A percentile compares a stretch with the other conserved stretches of the same genome.
Conservation (phyloP, 768 basidiomycete species). For the Mycena venus region DNA sequence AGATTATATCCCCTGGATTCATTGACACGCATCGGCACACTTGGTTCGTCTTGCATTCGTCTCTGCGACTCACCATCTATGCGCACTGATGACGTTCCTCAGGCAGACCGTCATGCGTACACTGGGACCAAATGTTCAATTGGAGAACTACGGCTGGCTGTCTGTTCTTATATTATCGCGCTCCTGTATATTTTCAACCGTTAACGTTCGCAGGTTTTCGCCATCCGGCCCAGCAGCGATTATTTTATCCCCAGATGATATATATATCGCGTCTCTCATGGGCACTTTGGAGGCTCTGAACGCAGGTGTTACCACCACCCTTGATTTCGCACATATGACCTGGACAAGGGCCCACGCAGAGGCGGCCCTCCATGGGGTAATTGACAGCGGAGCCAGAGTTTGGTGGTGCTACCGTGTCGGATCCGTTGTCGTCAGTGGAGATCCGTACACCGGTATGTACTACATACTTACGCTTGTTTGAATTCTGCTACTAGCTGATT, state of each 20-base stretch:
- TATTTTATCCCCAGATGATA: constrained; percentile 21
- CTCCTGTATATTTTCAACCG: not conserved
- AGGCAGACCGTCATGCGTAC: constrained; percentile 24
- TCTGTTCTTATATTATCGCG: not conserved
- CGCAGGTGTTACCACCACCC: constrained; percentile 14
- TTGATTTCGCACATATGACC: constrained; percentile 24
- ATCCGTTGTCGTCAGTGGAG: constrained; percentile 19
- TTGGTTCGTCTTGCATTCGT: constrained; percentile 3
- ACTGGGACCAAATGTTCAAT: constrained; percentile 22
- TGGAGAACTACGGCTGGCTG: constrained; percentile 24
- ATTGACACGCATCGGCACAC: constrained; percentile 24
- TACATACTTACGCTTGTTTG: not conserved
- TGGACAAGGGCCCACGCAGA: constrained; percentile 17
- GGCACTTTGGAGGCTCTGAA: constrained; percentile 22
- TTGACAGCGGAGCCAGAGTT: constrained; percentile 18
- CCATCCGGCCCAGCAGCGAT: constrained; percentile 8
- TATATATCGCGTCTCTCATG: constrained; percentile 18
- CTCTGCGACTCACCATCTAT: not conserved
- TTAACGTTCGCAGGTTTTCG: not conserved
- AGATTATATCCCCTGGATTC: constrained; percentile 26
- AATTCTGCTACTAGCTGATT: not conserved
- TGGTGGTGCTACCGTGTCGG: constrained; percentile 23
- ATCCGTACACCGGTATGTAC: constrained; percentile 15
- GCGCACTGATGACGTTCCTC: not conserved
- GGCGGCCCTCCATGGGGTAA: constrained; percentile 15